These are phyloP conservation scores for Allium cepa DNA, from an alignment of 106 monocot genomes.

Conservation along the genomic window DNA sequence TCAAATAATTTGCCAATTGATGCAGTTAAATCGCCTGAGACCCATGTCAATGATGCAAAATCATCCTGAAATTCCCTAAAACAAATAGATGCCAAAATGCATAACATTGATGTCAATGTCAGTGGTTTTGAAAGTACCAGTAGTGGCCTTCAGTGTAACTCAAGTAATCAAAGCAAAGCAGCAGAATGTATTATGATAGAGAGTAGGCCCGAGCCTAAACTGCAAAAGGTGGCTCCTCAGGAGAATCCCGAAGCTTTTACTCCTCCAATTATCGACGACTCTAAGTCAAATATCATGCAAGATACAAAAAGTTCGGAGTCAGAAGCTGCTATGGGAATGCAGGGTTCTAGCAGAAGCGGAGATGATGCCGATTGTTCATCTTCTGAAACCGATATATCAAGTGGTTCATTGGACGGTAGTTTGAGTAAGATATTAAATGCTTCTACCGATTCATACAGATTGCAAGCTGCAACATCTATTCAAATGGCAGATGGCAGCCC, in stretches of 20 bases:
- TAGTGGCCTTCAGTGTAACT: slow-evolving; percentile 5
- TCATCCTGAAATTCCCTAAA: not conserved
- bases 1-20: not conserved
- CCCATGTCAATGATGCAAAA: not conserved
- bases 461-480: slow-evolving; percentile 23
- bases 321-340: not conserved
- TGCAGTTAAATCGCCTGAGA: slow-evolving; percentile 2
- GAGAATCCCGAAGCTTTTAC: too few species aligned
- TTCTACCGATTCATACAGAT: slow-evolving; percentile 31
- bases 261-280: not conserved
- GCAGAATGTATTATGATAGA: slow-evolving; percentile 13
- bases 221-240: slow-evolving; percentile 44
- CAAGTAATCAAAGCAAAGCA: slow-evolving; percentile 2
- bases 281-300: slow-evolving; percentile 2
- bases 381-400: slow-evolving; percentile 15
- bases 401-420: slow-evolving; percentile 23
- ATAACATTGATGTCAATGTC: not conserved
- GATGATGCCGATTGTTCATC: slow-evolving; percentile 15
- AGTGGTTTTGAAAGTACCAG: slow-evolving; percentile 1
- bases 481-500: slow-evolving; percentile 20
- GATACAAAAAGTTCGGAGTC: slow-evolving; percentile 5
- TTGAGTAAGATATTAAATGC: slow-evolving; percentile 42
- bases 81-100: too few species aligned
- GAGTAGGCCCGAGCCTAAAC: slow-evolving; percentile 2
- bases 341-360: slow-evolving; percentile 6